phyloP scores from a whole-genome alignment of 495 filamentous ascomycete genomes.

The Coniosporium apollinis region DNA sequence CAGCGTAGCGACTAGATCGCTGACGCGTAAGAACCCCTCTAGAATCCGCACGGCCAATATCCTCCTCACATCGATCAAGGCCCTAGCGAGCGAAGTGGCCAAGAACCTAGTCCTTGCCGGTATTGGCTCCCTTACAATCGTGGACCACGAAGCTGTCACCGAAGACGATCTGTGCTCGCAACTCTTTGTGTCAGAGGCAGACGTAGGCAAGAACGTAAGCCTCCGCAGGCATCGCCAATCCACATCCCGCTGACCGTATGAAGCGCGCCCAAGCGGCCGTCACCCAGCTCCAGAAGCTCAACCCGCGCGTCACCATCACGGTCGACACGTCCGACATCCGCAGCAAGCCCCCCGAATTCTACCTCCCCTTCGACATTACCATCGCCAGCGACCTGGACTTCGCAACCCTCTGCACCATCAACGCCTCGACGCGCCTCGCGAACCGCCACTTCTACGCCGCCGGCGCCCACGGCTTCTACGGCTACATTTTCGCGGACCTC shows the following conservation, averaged over 20 bases:
- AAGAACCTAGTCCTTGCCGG: conserved; percentile 96
- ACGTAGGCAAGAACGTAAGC: conserved; percentile 60
- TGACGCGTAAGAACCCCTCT: background rate
- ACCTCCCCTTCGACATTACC: conserved; percentile 60
- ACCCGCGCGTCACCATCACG: conserved; percentile 70
- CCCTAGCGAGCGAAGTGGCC: conserved; percentile 86
- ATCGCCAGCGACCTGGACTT: conserved; percentile 85
- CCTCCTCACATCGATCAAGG: conserved; percentile 72
- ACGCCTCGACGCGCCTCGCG: conserved; percentile 61
- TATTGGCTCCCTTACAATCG: conserved; percentile 76
- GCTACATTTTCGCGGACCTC: conserved; percentile 86
- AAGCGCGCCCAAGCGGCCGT: conserved; percentile 70
- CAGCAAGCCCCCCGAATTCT: conserved; percentile 51
- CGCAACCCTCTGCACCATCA: conserved; percentile 53
- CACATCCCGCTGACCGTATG: background rate
- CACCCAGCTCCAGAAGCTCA: conserved; percentile 64
- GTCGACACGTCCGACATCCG: conserved; percentile 49
- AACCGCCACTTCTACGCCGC: conserved; percentile 76
- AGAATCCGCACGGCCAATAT: conserved; percentile 83
- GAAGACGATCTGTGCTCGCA: conserved; percentile 74
- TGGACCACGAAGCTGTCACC: conserved; percentile 62
- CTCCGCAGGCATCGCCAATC: background rate
- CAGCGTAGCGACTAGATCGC: background rate
- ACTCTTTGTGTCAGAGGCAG: conserved; percentile 63
- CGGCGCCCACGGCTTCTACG: conserved; percentile 76